Evolutionary conservation across 148 eudicot species (phyloP).

Genomic region (Cornus kousa): DNA sequence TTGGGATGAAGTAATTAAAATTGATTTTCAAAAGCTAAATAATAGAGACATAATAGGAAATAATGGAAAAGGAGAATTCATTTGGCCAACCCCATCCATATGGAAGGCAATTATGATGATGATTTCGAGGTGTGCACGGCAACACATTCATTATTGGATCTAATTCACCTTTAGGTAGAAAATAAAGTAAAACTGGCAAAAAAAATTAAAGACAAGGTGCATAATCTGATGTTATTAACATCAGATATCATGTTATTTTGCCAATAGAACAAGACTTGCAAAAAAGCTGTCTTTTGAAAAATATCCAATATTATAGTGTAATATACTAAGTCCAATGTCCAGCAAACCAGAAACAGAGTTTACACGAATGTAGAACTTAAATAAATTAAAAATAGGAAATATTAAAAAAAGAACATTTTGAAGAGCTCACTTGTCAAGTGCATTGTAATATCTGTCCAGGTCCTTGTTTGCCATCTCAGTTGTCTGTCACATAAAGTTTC

Average conservation of each 20-base stretch:
- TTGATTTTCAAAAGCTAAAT: no score
- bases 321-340: not conserved
- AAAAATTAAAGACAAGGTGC: not conserved
- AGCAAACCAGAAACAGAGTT: not conserved
- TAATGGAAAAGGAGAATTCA: no score
- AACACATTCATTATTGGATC: not conserved
- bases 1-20: no score
- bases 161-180: not conserved
- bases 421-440: conserved; percentile 91
- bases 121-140: not conserved
- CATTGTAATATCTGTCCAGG: conserved; percentile 90
- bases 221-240: not conserved
- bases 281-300: no score
- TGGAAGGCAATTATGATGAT: no score
- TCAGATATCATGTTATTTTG: not conserved
- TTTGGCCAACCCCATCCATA: no score
- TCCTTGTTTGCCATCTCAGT: conserved; percentile 99
- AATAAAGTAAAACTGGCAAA: no score
- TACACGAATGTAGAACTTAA: not conserved
- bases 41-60: no score
- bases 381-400: not conserved
- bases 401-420: not conserved
- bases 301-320: no score
- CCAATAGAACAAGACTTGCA: not conserved
- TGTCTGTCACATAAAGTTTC: conserved; percentile 54